Percentiles rank a stretch among this genome's conserved stretches.
Evolutionary conservation across 169 alveolate species (phyloP).

Genomic region (Ichthyophthirius multifiliis): DNA sequence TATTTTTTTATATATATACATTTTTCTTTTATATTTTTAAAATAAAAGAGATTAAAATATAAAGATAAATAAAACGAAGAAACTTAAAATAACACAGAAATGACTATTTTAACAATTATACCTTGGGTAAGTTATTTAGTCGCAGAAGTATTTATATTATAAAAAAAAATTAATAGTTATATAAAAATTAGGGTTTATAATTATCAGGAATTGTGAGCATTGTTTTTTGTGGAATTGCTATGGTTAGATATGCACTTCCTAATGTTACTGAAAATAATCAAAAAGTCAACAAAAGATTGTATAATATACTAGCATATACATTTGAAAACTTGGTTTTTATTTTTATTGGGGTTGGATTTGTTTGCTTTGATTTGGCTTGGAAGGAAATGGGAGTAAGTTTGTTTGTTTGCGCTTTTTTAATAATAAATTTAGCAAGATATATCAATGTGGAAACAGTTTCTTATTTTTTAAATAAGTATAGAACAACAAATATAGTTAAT

Average conservation of each 20-base stretch:
- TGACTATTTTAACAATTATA: slow-evolving; percentile 59
- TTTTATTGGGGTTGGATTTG: slow-evolving; percentile 64
- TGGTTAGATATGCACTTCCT: slow-evolving; percentile 75
- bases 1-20: slow-evolving; percentile 36
- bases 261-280: slow-evolving; percentile 54
- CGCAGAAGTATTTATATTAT: slow-evolving; percentile 39
- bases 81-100: slow-evolving; percentile 48
- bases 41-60: slow-evolving; percentile 11
- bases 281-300: slow-evolving; percentile 46
- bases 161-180: neutral
- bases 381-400: slow-evolving; percentile 48
- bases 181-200: neutral
- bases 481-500: slow-evolving; percentile 7
- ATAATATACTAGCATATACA: slow-evolving; percentile 51
- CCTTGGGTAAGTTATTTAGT: slow-evolving; percentile 79
- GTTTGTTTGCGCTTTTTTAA: slow-evolving; percentile 31
- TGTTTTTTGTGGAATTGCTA: slow-evolving; percentile 72
- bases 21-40: neutral
- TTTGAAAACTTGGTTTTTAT: slow-evolving; percentile 71
- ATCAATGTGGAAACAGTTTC: slow-evolving; percentile 40
- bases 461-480: slow-evolving; percentile 41
- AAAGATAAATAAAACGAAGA: slow-evolving; percentile 15
- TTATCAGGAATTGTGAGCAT: slow-evolving; percentile 76
- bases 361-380: slow-evolving; percentile 43
- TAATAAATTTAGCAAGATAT: slow-evolving; percentile 52